Conservation (phyloP, 768 basidiomycete species). For the Suillus tomentosus region DNA sequence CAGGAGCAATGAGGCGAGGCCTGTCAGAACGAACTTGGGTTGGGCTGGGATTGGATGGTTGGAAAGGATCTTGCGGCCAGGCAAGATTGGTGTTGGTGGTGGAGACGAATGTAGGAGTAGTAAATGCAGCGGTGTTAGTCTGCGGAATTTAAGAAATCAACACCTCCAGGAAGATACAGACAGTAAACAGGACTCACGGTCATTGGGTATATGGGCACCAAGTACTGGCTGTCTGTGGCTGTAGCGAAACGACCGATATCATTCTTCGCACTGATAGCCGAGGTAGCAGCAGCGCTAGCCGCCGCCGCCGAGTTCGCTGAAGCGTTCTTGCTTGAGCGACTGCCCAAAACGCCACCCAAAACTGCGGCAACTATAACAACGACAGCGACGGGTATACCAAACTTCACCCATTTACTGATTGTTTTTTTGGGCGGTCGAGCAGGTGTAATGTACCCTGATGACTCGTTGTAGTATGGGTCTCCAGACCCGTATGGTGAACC, state of each 20-base stretch:
- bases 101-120: conserved; percentile 67
- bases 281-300: conserved; percentile 47
- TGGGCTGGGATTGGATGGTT: conserved; percentile 62
- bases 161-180: background rate
- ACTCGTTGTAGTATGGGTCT: conserved; percentile 69
- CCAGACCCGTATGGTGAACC: conserved; percentile 56
- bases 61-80: conserved; percentile 83
- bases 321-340: conserved; percentile 48
- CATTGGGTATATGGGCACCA: conserved; percentile 85
- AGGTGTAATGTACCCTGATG: conserved; percentile 69
- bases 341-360: conserved; percentile 80
- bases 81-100: conserved; percentile 50
- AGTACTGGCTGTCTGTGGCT: conserved; percentile 75
- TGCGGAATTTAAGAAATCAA: conserved; percentile 30
- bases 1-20: conserved; percentile 89
- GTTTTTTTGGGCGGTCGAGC: conserved; percentile 47
- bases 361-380: conserved; percentile 67
- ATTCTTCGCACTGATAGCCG: conserved; percentile 59
- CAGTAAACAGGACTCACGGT: conserved; percentile 61
- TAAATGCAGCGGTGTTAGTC: conserved; percentile 77
- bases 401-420: conserved; percentile 72
- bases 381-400: conserved; percentile 67
- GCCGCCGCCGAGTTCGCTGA: conserved; percentile 24
- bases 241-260: conserved; percentile 71
- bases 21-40: conserved; percentile 72